Base-by-base conservation (phyloP, 768 basidiomycete species). In the Collybiopsis confluens region DNA sequence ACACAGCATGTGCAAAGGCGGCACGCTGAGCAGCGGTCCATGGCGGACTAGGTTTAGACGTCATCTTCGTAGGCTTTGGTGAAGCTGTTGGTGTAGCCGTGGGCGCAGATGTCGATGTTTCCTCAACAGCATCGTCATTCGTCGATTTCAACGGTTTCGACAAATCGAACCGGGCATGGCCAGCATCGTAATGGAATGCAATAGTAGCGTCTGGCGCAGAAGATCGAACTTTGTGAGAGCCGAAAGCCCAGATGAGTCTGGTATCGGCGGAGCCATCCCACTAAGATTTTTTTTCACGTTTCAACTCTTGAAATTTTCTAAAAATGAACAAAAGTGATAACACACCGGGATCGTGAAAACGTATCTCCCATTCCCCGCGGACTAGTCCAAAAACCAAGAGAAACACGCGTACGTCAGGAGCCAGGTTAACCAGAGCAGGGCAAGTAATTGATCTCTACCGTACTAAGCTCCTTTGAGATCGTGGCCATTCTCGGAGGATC, bases 211-310 rank as follows among this genome's bases (percentile, higher is more conserved):
- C 69, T 1, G 56, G 59, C 0, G 75, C 73, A 0, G 73, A 66
- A 15, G 74, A 74, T n/a, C 62, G 64, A 3, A 87, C 87, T 20
- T 75, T 73, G 1, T 61, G 67, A 4, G 63, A 67, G 13, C 81
- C 76, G 59, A 79, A 83, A 4, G 85, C 86, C 66, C 73, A 89
- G 44, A 90, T 85, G 54, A 88, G 59, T 8, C 63, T 50, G 58
- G 75, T 76, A 20, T 57, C 68, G 5, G 65, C 70, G 56, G 73
- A 71, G 53, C 59, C 54, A 49, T 78, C 74, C 6, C 74, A 67
- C 82, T 83, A 46, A 55, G 30, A 33, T 6, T 13, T n/a, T n/a
- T n/a, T n/a, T 13, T 13, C 30, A 33, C 30, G 6, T 6, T 33
- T 33, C 5, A 13, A 33, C 13, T 33, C 6, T 13, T 13, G 30